Evolutionary conservation across 2,329 filamentous ascomycete species (phyloP).

Genomic region (Trichoderma gracile): DNA sequence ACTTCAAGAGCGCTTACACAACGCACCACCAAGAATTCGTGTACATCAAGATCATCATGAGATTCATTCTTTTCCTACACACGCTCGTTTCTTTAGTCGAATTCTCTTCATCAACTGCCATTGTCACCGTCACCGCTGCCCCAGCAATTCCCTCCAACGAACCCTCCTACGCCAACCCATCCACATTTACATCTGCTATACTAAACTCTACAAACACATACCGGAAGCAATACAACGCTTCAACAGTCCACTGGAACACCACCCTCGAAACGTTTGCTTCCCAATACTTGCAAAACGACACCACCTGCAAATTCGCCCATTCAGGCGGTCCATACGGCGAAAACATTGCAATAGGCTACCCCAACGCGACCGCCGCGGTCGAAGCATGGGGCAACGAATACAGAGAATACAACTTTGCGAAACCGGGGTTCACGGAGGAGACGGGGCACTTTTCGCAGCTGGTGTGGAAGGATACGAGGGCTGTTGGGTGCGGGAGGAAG

Average conservation of each 20-base stretch:
- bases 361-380: conserved; percentile 59
- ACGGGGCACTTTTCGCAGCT: conserved; percentile 75
- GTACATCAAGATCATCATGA: neutral
- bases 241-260: conserved; percentile 62
- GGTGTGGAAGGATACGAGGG: conserved; percentile 65
- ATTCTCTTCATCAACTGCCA: conserved; percentile 15
- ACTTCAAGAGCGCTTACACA: neutral
- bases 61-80: neutral
- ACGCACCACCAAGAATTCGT: neutral
- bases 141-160: conserved; percentile 40
- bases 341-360: conserved; percentile 70
- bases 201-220: conserved; percentile 68
- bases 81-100: neutral
- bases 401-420: conserved; percentile 57
- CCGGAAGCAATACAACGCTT: conserved; percentile 62
- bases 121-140: conserved; percentile 39
- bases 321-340: conserved; percentile 68
- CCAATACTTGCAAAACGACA: conserved; percentile 48
- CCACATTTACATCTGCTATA: conserved; percentile 53
- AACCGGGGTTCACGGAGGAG: conserved; percentile 56
- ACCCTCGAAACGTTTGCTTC: conserved; percentile 59
- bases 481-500: conserved; percentile 56
- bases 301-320: conserved; percentile 53
- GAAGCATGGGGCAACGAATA: conserved; percentile 63
- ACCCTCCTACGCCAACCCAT: conserved; percentile 36